A percentile compares a stretch with the other conserved stretches of the same genome.
These are phyloP conservation scores for Sugiyamaella xylanicola DNA, from an alignment of 1,139 yeast genomes.

Conservation along the genomic window DNA sequence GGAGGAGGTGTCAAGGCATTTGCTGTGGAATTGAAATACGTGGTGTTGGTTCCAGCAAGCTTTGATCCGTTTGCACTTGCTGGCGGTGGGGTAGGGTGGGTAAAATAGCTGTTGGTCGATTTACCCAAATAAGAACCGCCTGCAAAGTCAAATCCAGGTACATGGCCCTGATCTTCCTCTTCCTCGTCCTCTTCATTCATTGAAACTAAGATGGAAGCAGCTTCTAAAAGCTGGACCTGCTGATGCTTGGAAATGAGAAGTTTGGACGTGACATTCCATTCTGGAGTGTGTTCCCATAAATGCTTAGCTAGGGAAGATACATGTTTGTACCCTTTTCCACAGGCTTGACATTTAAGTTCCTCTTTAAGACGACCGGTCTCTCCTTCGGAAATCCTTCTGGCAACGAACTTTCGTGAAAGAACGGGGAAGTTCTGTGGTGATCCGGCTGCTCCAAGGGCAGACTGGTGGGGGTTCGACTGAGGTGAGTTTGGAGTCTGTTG, in stretches of 20 bases:
- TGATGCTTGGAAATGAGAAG: conserved; percentile 84
- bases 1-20: conserved; percentile 17
- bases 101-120: not conserved
- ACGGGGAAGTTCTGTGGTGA: conserved; percentile 25
- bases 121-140: not conserved
- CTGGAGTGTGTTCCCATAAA: conserved; percentile 88
- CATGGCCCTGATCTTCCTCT: conserved; percentile 22
- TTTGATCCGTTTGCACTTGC: not conserved
- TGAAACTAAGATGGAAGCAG: conserved; percentile 81
- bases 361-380: conserved; percentile 83
- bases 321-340: conserved; percentile 89
- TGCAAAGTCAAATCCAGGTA: conserved; percentile 1
- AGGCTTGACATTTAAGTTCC: conserved; percentile 82
- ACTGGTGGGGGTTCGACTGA: conserved; percentile 1
- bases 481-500: conserved; percentile 5
- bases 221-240: conserved; percentile 84
- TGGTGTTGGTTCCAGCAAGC: not conserved
- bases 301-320: conserved; percentile 76
- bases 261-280: conserved; percentile 85
- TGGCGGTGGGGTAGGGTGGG: conserved; percentile 12
- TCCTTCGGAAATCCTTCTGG: conserved; percentile 80
- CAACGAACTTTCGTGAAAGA: conserved; percentile 73
- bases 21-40: conserved; percentile 4
- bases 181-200: conserved; percentile 61
- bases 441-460: conserved; percentile 5